Base-by-base conservation (phyloP, 2,329 filamentous ascomycete genomes). In the Lithohypha guttulata region DNA sequence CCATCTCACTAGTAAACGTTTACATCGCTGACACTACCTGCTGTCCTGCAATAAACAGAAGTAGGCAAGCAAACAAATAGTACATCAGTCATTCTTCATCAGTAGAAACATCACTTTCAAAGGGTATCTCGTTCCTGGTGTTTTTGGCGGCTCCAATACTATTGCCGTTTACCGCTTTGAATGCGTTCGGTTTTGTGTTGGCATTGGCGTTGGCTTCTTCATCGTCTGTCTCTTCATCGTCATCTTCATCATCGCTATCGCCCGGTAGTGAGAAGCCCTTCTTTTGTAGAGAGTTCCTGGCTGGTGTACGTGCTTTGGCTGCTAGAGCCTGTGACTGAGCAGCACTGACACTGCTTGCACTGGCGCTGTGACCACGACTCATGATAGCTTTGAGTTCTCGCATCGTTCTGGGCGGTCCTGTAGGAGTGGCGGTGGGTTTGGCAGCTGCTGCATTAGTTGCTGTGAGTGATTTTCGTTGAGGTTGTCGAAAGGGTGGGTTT, bases 291-390 rank as follows among this genome's bases (percentile, higher is more conserved):
- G 32, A 27, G 10, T 17, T n/a, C 14, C 31, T 30, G 19, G 34
- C 32, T 8, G 36, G 41, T 11, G 31, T 28, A n/a, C 34, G 25
- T 7, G 45, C 20, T 10, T 23, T 32, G n/a, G 38, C 19, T 13
- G 22, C 35, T 14, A 44, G 23, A 19, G 38, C 39, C 13, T 19
- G 38, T 11, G 46, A 38, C 15, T 27, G 35, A 17, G 38, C 41
- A 2, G 40, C 36, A 13, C 34, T 35, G 18, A 34, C 18, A 25
- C 40, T 29, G 9, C 36, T 42, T 4, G 34, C 5, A 20, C 10
- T 27, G 14, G 13, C 22, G 6, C 31, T 15, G 33, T 32, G 22
- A 17, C 30, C 11, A 10, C 26, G 26, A 11, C 26, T 28, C 27
- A n/a, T n/a, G n/a, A n/a, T n/a, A n/a, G 32, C 22, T 20, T 18